Evolutionary conservation across 345 rosid genomes (phyloP).

Genomic region (Eucalyptus erythrocorys): DNA sequence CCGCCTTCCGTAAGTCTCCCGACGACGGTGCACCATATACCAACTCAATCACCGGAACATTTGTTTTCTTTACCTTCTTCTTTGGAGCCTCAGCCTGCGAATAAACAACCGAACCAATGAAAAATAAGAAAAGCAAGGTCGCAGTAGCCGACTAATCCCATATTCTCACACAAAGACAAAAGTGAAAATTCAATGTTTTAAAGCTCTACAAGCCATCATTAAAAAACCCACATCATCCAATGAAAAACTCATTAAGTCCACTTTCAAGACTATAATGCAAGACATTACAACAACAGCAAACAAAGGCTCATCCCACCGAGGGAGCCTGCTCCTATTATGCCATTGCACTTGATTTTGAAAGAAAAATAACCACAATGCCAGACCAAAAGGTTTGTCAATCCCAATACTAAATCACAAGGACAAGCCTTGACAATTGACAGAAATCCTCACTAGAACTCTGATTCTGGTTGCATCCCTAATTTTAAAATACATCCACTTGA

Average conservation of each 20-base stretch:
- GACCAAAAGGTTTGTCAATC: neutral
- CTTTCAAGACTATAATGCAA: neutral
- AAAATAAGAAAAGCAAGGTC: neutral
- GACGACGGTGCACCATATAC: slow-evolving; percentile 61
- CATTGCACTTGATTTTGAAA: neutral
- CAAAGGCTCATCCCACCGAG: neutral
- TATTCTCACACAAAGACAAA: too few relatives aligned
- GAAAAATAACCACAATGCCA: neutral
- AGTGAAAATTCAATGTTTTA: too few relatives aligned
- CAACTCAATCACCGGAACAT: slow-evolving; percentile 57
- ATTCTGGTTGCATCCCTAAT: neutral
- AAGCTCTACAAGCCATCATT: neutral
- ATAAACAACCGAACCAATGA: neutral
- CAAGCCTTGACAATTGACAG: neutral
- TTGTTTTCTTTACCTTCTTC: slow-evolving; percentile 90
- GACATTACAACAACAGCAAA: neutral
- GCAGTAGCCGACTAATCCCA: too few relatives aligned
- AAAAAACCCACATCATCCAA: neutral
- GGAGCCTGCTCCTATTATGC: neutral
- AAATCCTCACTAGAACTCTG: neutral
- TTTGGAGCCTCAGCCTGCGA: slow-evolving; percentile 68
- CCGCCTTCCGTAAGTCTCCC: slow-evolving; percentile 67
- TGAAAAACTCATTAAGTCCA: neutral
- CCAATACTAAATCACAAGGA: neutral
- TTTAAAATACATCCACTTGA: neutral